These are phyloP conservation scores for Pichia exigua DNA, from an alignment of 805 yeast genomes.

Conservation along the genomic window DNA sequence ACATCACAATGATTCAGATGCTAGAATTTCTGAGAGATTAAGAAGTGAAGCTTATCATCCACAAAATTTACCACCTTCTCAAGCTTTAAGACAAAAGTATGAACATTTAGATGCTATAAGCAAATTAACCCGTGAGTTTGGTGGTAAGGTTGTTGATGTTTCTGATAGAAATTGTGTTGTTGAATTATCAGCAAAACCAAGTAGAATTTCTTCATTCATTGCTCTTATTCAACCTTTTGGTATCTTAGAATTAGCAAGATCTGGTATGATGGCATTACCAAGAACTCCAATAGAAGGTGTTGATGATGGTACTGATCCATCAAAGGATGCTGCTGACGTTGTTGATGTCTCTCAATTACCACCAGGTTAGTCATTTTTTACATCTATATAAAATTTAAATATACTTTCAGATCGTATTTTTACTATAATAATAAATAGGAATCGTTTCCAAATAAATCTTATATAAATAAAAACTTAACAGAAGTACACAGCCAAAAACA, in stretches of 20 bases:
- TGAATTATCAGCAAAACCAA: constrained; percentile 90
- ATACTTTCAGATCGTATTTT: neutral
- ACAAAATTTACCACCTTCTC: constrained; percentile 79
- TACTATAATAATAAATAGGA: neutral
- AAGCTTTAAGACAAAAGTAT: constrained; percentile 90
- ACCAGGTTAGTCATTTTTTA: constrained; percentile 58
- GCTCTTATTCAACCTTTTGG: constrained; percentile 93
- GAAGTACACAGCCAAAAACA: neutral
- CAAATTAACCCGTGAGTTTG: constrained; percentile 75
- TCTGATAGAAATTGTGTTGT: constrained; percentile 90
- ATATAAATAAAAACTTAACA: neutral
- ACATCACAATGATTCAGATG: constrained; percentile 56
- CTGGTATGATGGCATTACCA: constrained; percentile 98
- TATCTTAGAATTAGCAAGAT: constrained; percentile 89
- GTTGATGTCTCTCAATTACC: constrained; percentile 89
- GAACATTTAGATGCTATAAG: constrained; percentile 80
- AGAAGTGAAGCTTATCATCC: constrained; percentile 64
- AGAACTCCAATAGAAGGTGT: constrained; percentile 75
- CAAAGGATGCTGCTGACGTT: constrained; percentile 53
- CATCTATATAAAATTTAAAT: neutral
- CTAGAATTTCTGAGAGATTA: constrained; percentile 36
- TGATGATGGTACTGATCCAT: constrained; percentile 42
- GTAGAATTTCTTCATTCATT: constrained; percentile 78
- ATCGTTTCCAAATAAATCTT: neutral
- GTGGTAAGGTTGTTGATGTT: constrained; percentile 88